Evolutionary conservation across 1,284 basidiomycete species (phyloP).

Genomic region (Retiboletus fuscus): DNA sequence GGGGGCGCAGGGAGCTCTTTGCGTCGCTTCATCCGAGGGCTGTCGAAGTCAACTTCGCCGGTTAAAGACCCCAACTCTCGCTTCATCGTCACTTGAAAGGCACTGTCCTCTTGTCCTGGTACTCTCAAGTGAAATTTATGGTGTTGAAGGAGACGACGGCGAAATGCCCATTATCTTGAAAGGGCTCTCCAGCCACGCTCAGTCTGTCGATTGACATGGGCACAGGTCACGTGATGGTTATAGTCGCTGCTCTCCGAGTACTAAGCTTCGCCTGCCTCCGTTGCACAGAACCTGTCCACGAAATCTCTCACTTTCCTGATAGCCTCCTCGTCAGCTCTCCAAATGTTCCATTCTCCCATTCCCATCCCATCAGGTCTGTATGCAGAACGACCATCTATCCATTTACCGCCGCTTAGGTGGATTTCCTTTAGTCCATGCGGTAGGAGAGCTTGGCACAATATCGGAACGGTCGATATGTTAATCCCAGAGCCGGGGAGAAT

Average conservation of each 20-base stretch:
- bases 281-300: conserved; percentile 49
- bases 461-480: conserved; percentile 62
- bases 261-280: neutral
- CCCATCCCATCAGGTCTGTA: conserved; percentile 70
- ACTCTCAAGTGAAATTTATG: conserved; percentile 45
- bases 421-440: conserved; percentile 71
- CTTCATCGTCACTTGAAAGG: conserved; percentile 67
- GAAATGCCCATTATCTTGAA: conserved; percentile 51
- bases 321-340: conserved; percentile 67
- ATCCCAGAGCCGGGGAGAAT: conserved; percentile 83
- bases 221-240: conserved; percentile 43
- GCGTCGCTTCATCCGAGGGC: conserved; percentile 76
- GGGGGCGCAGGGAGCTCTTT: conserved; percentile 61
- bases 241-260: no score
- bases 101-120: conserved; percentile 27
- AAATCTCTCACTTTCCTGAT: conserved; percentile 65
- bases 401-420: conserved; percentile 77
- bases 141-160: conserved; percentile 45
- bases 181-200: conserved; percentile 43
- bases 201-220: conserved; percentile 30
- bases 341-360: conserved; percentile 80
- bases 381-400: conserved; percentile 64
- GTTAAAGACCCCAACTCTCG: conserved; percentile 68
- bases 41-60: conserved; percentile 63
- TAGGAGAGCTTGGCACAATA: conserved; percentile 62